A percentile compares a stretch with the other conserved stretches of the same genome.
These are phyloP conservation scores for Eucalyptus lansdowneana DNA, from an alignment of 345 rosid genomes.

Conservation along the genomic window DNA sequence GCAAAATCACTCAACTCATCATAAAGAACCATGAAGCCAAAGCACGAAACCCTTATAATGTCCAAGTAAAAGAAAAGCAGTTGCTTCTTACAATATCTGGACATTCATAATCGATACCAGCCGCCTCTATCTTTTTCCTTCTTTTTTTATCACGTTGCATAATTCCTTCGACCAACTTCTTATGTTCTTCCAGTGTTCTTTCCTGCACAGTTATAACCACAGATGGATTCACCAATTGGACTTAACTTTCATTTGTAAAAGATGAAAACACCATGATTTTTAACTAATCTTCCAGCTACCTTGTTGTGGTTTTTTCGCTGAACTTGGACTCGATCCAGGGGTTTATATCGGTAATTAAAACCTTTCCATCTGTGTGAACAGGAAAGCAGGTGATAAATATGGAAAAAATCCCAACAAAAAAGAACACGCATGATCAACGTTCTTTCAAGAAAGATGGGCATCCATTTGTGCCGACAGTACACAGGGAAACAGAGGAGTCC, in stretches of 20 bases:
- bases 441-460: background rate
- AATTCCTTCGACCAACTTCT: constrained; percentile 56
- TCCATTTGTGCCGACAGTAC: background rate
- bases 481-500: background rate
- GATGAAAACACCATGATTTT: background rate
- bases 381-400: background rate
- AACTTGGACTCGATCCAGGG: constrained; percentile 49
- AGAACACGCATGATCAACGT: background rate
- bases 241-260: background rate
- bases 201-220: constrained; percentile 30
- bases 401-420: background rate
- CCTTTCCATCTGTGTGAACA: constrained; percentile 67
- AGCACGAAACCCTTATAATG: background rate
- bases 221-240: background rate
- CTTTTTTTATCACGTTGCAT: constrained; percentile 52
- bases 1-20: background rate
- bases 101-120: constrained; percentile 80
- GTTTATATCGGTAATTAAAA: constrained; percentile 35
- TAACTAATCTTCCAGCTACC: constrained; percentile 18
- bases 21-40: background rate
- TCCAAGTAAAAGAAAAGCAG: background rate
- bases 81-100: constrained; percentile 73
- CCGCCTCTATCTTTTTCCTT: constrained; percentile 58
- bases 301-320: constrained; percentile 54
- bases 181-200: constrained; percentile 79